phyloP scores from a whole-genome alignment of 176 grass and related monocot species.

The Aegilops tauschii region DNA sequence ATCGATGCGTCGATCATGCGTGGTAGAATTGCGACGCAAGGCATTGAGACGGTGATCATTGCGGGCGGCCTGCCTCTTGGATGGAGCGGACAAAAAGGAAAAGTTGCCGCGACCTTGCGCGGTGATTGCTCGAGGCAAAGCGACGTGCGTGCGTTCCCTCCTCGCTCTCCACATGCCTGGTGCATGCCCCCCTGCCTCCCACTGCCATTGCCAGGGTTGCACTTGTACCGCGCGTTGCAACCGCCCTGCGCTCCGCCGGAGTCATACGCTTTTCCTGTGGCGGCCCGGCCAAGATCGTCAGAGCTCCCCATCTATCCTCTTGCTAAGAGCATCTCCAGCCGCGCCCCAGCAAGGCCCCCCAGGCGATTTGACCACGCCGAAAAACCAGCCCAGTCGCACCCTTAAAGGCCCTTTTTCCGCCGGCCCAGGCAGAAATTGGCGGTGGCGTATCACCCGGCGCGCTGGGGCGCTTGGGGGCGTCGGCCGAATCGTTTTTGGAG shows the following conservation, averaged over 20 bases:
- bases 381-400: too few species aligned
- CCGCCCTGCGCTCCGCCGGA: neutral
- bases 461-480: too few species aligned
- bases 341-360: too few species aligned
- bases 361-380: too few species aligned
- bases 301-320: neutral
- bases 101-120: conserved; percentile 16
- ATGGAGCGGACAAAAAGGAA: conserved; percentile 20
- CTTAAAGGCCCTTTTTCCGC: too few species aligned
- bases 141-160: neutral
- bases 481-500: too few species aligned
- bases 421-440: too few species aligned
- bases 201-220: conserved; percentile 13
- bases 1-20: too few species aligned
- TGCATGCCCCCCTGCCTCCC: neutral
- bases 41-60: conserved; percentile 15
- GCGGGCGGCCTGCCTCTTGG: neutral
- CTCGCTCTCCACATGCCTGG: neutral
- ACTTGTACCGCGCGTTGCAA: neutral
- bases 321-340: neutral
- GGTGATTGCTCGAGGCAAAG: conserved; percentile 32
- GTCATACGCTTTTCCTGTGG: neutral
- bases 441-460: too few species aligned
- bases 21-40: conserved; percentile 16
- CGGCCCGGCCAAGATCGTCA: neutral